Percentiles rank a stretch among this genome's conserved stretches.
Conservation (phyloP, 768 basidiomycete species). For the Amanita subjunquillea region DNA sequence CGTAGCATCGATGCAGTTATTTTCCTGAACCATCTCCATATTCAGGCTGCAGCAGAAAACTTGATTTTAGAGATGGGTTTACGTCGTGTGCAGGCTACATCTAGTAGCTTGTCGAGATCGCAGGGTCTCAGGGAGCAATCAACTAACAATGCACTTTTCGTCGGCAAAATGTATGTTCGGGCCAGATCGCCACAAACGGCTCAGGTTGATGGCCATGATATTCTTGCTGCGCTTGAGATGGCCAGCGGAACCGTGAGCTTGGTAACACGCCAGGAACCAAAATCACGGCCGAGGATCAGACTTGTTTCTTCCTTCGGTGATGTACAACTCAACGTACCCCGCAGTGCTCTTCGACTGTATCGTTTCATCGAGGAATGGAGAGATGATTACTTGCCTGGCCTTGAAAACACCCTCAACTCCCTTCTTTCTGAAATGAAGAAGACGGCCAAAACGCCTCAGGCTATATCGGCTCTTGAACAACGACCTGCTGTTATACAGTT, state of each 20-base stretch:
- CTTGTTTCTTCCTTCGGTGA: constrained; percentile 33
- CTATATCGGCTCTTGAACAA: constrained; percentile 18
- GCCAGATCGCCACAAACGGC: constrained; percentile 41
- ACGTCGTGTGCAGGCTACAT: constrained; percentile 25
- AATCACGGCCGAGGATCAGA: constrained; percentile 27
- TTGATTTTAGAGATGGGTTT: constrained; percentile 53
- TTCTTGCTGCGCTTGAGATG: constrained; percentile 52
- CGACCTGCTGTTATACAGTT: constrained; percentile 31
- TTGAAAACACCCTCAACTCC: constrained; percentile 56
- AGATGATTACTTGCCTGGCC: constrained; percentile 64
- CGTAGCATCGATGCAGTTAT: constrained; percentile 26
- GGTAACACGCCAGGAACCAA: constrained; percentile 35
- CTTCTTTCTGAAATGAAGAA: constrained; percentile 55
- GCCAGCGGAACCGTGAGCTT: constrained; percentile 33
- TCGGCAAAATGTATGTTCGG: constrained; percentile 44
- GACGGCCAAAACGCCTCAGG: constrained; percentile 23
- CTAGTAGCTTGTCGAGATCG: constrained; percentile 20
- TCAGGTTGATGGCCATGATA: constrained; percentile 35
- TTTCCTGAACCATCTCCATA: constrained; percentile 30
- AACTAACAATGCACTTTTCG: constrained; percentile 34
- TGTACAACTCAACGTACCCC: constrained; percentile 54
- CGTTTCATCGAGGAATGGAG: constrained; percentile 78
- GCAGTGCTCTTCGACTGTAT: constrained; percentile 72
- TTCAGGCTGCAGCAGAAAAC: constrained; percentile 65
- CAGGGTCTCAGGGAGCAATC: constrained; percentile 26